A percentile compares a stretch with the other conserved stretches of the same genome.
These are phyloP conservation scores for Fusarium musae DNA, from an alignment of 2,329 filamentous ascomycete species.

Conservation along the genomic window DNA sequence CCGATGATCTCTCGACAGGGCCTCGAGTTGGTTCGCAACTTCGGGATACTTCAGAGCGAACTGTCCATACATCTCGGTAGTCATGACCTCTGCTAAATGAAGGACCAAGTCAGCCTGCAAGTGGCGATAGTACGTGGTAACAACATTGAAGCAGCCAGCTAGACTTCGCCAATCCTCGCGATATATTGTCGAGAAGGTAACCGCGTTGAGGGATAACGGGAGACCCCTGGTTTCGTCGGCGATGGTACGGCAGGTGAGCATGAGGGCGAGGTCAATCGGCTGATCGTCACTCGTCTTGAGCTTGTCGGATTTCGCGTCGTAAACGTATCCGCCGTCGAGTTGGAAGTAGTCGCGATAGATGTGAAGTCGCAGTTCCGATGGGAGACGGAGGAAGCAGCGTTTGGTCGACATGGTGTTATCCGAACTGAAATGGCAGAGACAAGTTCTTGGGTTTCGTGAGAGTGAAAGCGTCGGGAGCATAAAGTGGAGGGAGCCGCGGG, in stretches of 20 bases:
- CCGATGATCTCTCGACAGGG: neutral
- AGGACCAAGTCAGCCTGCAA: neutral
- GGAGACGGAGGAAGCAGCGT: neutral
- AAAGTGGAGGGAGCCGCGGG: neutral
- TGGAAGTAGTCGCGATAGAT: conserved; percentile 17
- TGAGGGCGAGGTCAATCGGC: conserved; percentile 15
- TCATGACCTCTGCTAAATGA: neutral
- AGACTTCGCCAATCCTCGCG: neutral
- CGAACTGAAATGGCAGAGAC: neutral
- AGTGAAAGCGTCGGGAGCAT: neutral
- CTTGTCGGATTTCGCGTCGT: neutral
- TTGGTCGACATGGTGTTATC: neutral
- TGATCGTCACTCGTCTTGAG: neutral
- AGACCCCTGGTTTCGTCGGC: neutral
- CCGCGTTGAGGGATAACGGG: neutral
- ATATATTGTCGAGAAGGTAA: conserved; percentile 10
- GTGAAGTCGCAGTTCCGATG: neutral
- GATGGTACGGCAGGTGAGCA: conserved; percentile 15
- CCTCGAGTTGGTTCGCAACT: rapidly evolving
- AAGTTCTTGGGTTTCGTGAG: neutral
- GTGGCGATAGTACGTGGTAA: rapidly evolving
- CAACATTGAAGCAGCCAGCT: neutral
- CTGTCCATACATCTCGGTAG: neutral
- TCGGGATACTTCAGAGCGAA: neutral
- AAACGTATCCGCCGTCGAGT: conserved; percentile 7